phyloP scores from a whole-genome alignment of 768 basidiomycete species.

The Boletus barrowsii region DNA sequence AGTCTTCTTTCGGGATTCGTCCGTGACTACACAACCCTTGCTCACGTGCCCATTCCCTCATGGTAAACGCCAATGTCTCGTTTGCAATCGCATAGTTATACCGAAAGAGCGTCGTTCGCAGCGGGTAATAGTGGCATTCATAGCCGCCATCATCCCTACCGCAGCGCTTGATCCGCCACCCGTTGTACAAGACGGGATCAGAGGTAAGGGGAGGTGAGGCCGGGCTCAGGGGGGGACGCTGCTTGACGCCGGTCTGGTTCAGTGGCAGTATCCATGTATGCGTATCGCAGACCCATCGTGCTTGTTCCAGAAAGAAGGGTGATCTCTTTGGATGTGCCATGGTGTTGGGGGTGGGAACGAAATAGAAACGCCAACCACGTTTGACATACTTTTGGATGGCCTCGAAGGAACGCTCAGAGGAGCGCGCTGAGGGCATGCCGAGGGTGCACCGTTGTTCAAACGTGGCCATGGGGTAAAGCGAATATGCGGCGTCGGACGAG shows the following conservation, averaged over 20 bases:
- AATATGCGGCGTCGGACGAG: constrained; percentile 38
- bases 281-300: constrained; percentile 33
- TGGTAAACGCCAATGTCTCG: not conserved
- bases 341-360: constrained; percentile 2
- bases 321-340: not conserved
- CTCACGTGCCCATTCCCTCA: constrained; percentile 9
- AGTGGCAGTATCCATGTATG: constrained; percentile 7
- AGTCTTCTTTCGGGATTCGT: constrained; percentile 7
- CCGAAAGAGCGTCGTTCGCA: constrained; percentile 24
- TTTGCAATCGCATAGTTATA: constrained; percentile 24
- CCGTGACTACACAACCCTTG: constrained; percentile 7
- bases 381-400: constrained; percentile 33
- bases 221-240: not conserved
- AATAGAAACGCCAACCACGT: constrained; percentile 34
- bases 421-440: constrained; percentile 4
- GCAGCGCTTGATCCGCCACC: constrained; percentile 10
- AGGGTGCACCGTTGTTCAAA: constrained; percentile 35
- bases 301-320: constrained; percentile 13
- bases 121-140: not conserved
- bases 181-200: constrained; percentile 11
- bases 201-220: not conserved
- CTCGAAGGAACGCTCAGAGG: not conserved
- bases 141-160: fast-evolving
- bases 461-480: constrained; percentile 41
- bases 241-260: not conserved